Percentiles rank a stretch among this genome's conserved stretches.
phyloP scores from a whole-genome alignment of 345 rosid species.

The Jatropha curcas region DNA sequence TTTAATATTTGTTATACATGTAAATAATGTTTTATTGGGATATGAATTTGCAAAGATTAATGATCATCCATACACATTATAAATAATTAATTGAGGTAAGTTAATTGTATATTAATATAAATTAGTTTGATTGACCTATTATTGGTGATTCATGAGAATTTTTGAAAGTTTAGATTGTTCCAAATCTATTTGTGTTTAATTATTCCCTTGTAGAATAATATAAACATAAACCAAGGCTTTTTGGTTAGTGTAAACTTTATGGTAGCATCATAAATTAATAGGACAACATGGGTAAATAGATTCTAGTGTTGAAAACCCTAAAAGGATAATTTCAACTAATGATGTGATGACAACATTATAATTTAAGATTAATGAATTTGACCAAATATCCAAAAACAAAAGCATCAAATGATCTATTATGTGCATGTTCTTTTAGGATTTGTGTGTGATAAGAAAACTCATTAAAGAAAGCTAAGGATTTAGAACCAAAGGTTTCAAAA shows the following conservation, averaged over 20 bases:
- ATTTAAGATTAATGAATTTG: conserved; percentile 14
- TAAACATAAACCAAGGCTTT: background rate
- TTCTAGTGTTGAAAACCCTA: background rate
- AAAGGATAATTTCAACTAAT: background rate
- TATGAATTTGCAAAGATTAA: no score
- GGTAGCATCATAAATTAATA: no score
- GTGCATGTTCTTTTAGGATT: background rate
- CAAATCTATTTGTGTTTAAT: background rate
- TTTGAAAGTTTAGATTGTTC: background rate
- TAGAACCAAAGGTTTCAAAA: background rate
- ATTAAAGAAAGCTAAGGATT: background rate
- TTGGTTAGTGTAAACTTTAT: background rate
- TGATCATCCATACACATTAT: no score
- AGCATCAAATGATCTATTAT: conserved; percentile 4
- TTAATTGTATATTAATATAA: no score
- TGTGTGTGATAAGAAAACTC: conserved; percentile 17
- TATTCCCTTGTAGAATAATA: background rate
- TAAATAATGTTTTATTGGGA: no score
- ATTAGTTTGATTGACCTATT: conserved; percentile 2
- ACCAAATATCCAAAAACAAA: conserved; percentile 9
- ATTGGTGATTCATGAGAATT: background rate
- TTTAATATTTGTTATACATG: no score
- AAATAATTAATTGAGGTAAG: no score
- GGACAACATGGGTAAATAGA: no score
- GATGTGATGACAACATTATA: conserved; percentile 5